Conservation (phyloP, 129 eudicot genomes). For the Flaveria robusta region DNA sequence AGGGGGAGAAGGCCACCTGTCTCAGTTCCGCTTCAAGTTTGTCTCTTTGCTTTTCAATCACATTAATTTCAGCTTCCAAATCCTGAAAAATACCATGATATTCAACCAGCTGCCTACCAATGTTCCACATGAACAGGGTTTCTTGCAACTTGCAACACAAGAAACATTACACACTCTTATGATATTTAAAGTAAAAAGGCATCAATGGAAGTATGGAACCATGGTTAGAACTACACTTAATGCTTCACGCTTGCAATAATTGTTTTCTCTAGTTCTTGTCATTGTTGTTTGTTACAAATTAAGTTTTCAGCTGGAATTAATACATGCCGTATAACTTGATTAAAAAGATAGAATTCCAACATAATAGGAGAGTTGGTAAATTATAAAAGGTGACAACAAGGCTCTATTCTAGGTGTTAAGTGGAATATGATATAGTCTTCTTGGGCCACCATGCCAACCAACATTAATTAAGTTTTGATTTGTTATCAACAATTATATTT, state of each 20-base stretch:
- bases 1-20: constrained; percentile 48
- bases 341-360: neutral
- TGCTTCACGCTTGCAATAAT: neutral
- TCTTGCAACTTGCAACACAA: neutral
- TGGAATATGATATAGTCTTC: neutral
- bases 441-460: constrained; percentile 10
- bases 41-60: constrained; percentile 52
- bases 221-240: neutral
- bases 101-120: constrained; percentile 1
- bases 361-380: neutral
- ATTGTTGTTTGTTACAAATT: neutral
- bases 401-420: neutral
- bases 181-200: neutral
- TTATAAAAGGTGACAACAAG: neutral
- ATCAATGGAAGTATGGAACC: neutral
- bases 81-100: constrained; percentile 55
- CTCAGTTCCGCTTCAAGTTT: constrained; percentile 70
- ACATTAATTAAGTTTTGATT: neutral
- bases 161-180: neutral
- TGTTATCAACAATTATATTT: neutral
- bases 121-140: neutral
- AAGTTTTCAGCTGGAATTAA: neutral
- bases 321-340: neutral
- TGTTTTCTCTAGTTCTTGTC: neutral
- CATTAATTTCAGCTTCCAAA: constrained; percentile 56